Evolutionary conservation across 768 basidiomycete species (phyloP).

Genomic region (Suillus weaverae): DNA sequence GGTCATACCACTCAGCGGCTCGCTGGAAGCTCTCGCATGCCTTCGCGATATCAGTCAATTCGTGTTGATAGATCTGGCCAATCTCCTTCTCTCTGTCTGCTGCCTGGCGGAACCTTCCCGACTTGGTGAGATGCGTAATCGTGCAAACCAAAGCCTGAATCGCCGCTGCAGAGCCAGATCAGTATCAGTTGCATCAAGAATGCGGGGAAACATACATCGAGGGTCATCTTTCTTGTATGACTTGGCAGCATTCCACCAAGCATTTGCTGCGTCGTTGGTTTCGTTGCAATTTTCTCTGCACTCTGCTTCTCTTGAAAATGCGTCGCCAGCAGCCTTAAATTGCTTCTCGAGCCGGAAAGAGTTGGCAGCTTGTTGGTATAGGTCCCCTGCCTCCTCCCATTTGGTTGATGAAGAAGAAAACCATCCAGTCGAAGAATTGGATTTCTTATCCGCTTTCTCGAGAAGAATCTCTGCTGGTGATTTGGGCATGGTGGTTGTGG

Average conservation of each 20-base stretch:
- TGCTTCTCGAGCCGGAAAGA: conserved; percentile 88
- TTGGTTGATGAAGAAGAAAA: conserved; percentile 83
- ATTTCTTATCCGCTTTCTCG: conserved; percentile 93
- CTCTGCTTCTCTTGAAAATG: conserved; percentile 91
- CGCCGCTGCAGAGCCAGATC: conserved; percentile 60
- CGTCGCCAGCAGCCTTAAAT: conserved; percentile 90
- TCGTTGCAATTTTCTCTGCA: conserved; percentile 89
- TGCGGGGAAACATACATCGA: conserved; percentile 60
- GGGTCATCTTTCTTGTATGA: conserved; percentile 88
- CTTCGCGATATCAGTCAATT: conserved; percentile 72
- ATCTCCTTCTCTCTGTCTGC: conserved; percentile 98
- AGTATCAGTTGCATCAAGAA: conserved; percentile 11
- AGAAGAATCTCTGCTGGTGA: conserved; percentile 74
- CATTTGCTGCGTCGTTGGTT: conserved; percentile 92
- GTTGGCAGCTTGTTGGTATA: conserved; percentile 94
- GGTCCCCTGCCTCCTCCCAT: conserved; percentile 93
- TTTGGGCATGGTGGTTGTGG: conserved; percentile 62
- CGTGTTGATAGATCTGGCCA: conserved; percentile 88
- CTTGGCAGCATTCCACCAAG: conserved; percentile 98
- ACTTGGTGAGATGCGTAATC: conserved; percentile 76
- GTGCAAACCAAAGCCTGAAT: conserved; percentile 84
- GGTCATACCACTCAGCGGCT: conserved; percentile 97
- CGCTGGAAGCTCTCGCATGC: conserved; percentile 90
- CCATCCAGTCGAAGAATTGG: conserved; percentile 80
- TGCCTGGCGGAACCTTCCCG: conserved; percentile 93